Evolutionary conservation across 2,329 filamentous ascomycete species (phyloP), one percentile per base, ranked within the genome.

Genomic region (Fusarium foetens): DNA sequence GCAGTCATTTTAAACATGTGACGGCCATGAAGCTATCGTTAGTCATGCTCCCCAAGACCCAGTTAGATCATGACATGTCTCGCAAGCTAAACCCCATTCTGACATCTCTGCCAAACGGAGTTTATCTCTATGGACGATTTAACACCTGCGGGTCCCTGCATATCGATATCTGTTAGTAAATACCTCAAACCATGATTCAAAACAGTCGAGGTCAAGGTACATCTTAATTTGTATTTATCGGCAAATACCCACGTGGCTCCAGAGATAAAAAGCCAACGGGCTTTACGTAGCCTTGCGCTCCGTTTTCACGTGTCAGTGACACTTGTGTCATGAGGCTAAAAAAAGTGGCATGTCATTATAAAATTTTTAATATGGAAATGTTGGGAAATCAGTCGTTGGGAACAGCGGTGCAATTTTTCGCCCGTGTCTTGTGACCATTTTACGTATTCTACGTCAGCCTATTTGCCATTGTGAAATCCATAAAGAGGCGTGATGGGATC

Each of bases 281-380:
- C 49, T 39, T 53, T 53, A 17, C 16, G 19, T 19, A 53, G 49
- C 49, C 49, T 53, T 39, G 49, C 49, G 23, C 33, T 38, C 33
- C 49, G 23, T 27, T 25, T 53, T 38, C 49, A 39, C 33, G 33
- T 53, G 49, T 53, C 49, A 53, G 33, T 27, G 7, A 38, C 10
- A 53, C 19, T n/a, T 53, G 49, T 23, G 49, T 53, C 49, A 53
- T 53, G 49, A 39, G 33, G 49, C 19, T 53, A 38, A 53, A 27
- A 38, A 51, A 53, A 39, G 49, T 53, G 49, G 49, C 33, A 38
- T 39, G 49, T 53, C 33, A 27, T 53, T 38, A 29, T 53, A 53
- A 39, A 53, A 17, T 1, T 53, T 53, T 53, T 53, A 27, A 27
- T 39, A 53, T 53, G 33, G 49, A 53, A 57, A 35, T n/a, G 29